Evolutionary conservation across 2,329 filamentous ascomycete genomes (phyloP), one percentile per base, ranked within the genome.

Genomic region (Xylariaceae sp.): DNA sequence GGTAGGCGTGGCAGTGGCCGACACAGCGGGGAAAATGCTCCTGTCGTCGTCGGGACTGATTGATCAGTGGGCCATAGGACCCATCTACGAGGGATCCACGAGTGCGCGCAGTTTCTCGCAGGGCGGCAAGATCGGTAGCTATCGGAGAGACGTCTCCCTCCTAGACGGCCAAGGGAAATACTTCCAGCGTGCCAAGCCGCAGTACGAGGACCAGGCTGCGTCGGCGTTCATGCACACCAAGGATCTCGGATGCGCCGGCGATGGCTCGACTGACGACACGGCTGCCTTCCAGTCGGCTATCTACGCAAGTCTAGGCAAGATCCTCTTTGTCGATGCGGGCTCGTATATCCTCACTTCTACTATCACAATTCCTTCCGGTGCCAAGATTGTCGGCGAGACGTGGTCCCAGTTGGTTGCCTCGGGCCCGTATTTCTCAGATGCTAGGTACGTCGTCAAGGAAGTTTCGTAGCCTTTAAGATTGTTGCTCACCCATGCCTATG

Each of bases 241-340:
- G 64, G 78, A 78, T 12, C 78, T 77, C 12, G 89, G 90, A 33
- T 89, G 87, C 53, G 86, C 81, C 67, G 91, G 91, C 60, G 89
- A 95, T 66, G 91, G 90, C 31, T 71, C 72, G 2, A 87, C 89
- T 1, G 91, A 95, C 63, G 91, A 95, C 69, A 93, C 91, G 1
- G 78, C 78, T 6, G 85, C 84, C 12, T 82, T 95, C 54, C 88
- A 92, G 67, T 76, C 76, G 14, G 82, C 90, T 12, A 79, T 94
- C 58, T 79, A 83, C 56, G 33, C 17, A 39, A 33, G 11, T 52
- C 56, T 23, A 46, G 37, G 80, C 41, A 78, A 81, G 54, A 73
- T 89, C 21, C 80, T 84, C 14, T 88, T 80, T 65, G 78, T 89
- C 53, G 85, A 88, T 62, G 81, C 81, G 21, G 87, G 87, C 8